Evolutionary conservation across 2,329 filamentous ascomycete species (phyloP).

Genomic region (Rhynchosporium secalis): DNA sequence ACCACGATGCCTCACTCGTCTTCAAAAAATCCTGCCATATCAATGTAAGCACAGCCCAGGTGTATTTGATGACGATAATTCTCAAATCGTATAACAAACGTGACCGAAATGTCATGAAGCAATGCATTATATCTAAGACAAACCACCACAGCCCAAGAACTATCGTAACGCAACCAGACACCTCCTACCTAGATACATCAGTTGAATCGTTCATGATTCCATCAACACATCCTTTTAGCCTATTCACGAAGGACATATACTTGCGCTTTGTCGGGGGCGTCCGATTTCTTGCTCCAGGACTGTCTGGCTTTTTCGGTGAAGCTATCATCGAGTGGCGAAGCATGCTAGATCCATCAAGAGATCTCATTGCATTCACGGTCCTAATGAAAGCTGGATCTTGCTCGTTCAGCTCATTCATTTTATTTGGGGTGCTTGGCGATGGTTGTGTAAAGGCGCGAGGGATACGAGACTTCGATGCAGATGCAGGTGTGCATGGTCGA

Average conservation of each 20-base stretch:
- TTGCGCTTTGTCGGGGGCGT: conserved; percentile 9
- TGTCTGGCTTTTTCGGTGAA: neutral
- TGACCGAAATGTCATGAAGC: no score
- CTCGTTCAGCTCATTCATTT: conserved; percentile 31
- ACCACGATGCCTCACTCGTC: no score
- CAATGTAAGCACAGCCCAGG: no score
- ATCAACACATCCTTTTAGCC: conserved; percentile 11
- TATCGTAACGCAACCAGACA: neutral
- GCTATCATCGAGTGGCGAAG: neutral
- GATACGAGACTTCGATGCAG: conserved; percentile 1
- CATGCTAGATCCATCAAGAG: neutral
- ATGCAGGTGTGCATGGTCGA: conserved; percentile 3
- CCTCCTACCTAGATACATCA: no score
- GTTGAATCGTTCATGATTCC: neutral
- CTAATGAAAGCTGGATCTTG: conserved; percentile 29
- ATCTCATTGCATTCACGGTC: conserved; percentile 25
- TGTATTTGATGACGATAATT: no score
- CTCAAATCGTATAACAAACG: no score
- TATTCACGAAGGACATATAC: conserved; percentile 19
- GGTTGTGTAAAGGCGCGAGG: neutral
- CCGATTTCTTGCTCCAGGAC: neutral
- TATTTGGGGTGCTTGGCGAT: conserved; percentile 24
- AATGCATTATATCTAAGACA: no score
- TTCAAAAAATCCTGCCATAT: no score
- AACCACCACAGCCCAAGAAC: neutral